Evolutionary conservation across 1,284 basidiomycete genomes (phyloP), one percentile per base, ranked within the genome.

Genomic region (Irpex rosettiformis): DNA sequence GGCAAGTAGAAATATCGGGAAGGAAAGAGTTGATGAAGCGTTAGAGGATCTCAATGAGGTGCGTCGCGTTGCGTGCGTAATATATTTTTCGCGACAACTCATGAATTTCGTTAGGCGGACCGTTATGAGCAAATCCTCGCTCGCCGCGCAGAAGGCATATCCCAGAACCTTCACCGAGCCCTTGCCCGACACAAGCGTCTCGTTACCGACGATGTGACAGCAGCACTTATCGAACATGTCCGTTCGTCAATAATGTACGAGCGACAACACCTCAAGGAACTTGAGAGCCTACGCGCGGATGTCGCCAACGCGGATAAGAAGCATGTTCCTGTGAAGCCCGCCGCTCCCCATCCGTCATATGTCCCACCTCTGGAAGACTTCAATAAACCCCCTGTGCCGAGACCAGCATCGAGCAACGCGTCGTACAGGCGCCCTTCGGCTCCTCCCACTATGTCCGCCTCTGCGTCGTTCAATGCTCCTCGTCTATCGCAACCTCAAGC

Each of bases 1-100:
- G 70, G 89, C 91, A 1, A 94, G 91, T 66, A 86, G 87, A 10
- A 94, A 86, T 65, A 96, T 98, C 60, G 85, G 88, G 58, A 83
- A 91, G 10, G 86, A 92, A 58, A 88, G 86, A 59, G 96, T 96
- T 3, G 94, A 97, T 70, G 94, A 96, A 67, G 94, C 95, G 0
- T 74, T 98, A 51, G 91, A 93, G 69, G 95, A 98, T 61, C 85
- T 97, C 75, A 90, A 96, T 73, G 94, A 97, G 85, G 93, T 93
- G 56, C 60, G 75, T 67, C 10, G 13, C 4, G 21, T 37, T 43
- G n/a, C n/a, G n/a, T n/a, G n/a, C n/a, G n/a, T n/a, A n/a, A n/a
- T n/a, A n/a, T n/a, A n/a, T n/a, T n/a, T 13, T n/a, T 11, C 6
- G n/a, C 11, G 2, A 42, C 18, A n/a, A 47, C 58, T 67, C 25